Conservation (phyloP, 176 grass and related monocot species). For the Rhipidocladum racemiflorum region DNA sequence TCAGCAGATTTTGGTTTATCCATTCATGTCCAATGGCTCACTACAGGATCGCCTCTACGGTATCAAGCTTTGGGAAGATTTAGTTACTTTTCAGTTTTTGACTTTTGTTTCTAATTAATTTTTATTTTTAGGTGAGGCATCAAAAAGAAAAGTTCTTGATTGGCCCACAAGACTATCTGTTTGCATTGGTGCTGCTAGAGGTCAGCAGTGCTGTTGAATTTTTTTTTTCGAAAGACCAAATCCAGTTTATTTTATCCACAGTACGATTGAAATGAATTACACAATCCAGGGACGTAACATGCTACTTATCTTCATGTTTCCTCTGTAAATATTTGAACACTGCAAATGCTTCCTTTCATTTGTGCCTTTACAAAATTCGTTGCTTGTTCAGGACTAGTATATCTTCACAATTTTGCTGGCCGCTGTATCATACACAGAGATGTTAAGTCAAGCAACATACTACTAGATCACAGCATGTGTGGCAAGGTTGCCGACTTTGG, state of each 20-base stretch:
- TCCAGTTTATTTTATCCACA: background rate
- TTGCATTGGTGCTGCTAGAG: constrained; percentile 66
- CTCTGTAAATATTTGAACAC: background rate
- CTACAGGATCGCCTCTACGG: constrained; percentile 76
- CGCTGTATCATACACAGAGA: constrained; percentile 78
- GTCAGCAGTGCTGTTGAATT: constrained; percentile 15
- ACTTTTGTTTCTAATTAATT: background rate
- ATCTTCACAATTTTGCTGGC: constrained; percentile 59
- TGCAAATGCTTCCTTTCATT: background rate
- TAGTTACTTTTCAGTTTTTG: constrained; percentile 4
- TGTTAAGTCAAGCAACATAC: constrained; percentile 80
- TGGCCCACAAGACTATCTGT: constrained; percentile 70
- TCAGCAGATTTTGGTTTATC: constrained; percentile 81
- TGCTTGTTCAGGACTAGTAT: constrained; percentile 54
- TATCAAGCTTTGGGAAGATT: constrained; percentile 29
- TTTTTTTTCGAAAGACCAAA: background rate
- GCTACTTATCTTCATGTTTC: constrained; percentile 10
- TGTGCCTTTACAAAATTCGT: background rate
- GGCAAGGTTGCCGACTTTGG: constrained; percentile 69
- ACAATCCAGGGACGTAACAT: background rate
- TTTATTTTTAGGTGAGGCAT: constrained; percentile 53
- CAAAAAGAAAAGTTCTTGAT: constrained; percentile 77
- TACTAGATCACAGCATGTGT: constrained; percentile 72
- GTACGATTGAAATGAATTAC: background rate
- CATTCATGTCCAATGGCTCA: constrained; percentile 79